Conservation (phyloP, 208 protist species). For the Borovskyia barvae region DNA sequence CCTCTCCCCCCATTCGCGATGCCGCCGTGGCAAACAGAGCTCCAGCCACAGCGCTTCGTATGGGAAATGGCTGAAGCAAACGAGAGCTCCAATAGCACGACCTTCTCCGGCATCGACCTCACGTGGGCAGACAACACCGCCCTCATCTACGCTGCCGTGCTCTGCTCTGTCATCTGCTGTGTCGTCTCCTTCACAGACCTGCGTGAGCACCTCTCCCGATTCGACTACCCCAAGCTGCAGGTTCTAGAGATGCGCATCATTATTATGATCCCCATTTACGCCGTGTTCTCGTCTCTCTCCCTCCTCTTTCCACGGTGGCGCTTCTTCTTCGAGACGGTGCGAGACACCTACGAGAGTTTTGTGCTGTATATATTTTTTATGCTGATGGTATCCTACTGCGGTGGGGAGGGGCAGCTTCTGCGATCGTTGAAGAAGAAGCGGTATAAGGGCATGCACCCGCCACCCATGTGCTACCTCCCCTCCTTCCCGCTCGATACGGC, state of each 20-base stretch:
- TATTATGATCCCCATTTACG: conserved; percentile 88
- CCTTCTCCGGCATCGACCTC: conserved; percentile 43
- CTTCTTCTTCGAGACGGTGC: conserved; percentile 81
- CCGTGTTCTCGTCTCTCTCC: conserved; percentile 68
- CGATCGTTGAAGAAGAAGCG: conserved; percentile 75
- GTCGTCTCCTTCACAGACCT: conserved; percentile 66
- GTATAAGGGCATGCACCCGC: conserved; percentile 69
- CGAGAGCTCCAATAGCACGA: background rate
- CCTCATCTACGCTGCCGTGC: conserved; percentile 44
- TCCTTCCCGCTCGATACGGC: conserved; percentile 60
- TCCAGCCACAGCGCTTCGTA: conserved; percentile 13
- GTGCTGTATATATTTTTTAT: conserved; percentile 92
- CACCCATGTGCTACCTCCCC: conserved; percentile 67
- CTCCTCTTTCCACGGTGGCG: conserved; percentile 46
- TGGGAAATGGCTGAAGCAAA: conserved; percentile 2
- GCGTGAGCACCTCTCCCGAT: conserved; percentile 63
- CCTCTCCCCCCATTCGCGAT: background rate
- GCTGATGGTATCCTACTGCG: conserved; percentile 89
- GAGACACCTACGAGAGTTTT: conserved; percentile 89
- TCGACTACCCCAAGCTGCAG: conserved; percentile 81
- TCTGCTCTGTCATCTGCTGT: conserved; percentile 50
- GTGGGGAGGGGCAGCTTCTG: conserved; percentile 79
- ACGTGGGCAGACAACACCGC: conserved; percentile 46
- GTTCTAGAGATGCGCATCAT: conserved; percentile 84
- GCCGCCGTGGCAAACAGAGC: background rate